phyloP scores from a whole-genome alignment of 805 yeast species.

The Clavispora santaluciae region DNA sequence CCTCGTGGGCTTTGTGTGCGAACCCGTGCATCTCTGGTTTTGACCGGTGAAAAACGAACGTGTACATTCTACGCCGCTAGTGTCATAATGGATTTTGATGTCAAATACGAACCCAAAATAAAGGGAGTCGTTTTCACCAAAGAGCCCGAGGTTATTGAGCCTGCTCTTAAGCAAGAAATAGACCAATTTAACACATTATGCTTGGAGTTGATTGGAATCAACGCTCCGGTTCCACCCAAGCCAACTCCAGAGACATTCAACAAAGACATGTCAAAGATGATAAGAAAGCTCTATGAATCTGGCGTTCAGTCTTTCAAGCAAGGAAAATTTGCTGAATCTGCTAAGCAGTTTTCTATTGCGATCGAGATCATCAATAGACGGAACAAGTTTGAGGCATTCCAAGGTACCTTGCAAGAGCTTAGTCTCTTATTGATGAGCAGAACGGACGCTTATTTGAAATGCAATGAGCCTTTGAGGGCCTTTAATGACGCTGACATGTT shows the following conservation, averaged over 20 bases:
- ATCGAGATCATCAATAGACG: constrained; percentile 64
- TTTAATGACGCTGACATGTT: constrained; percentile 66
- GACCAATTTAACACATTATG: constrained; percentile 37
- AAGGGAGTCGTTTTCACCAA: constrained; percentile 12
- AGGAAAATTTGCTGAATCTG: constrained; percentile 53
- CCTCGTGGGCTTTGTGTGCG: too few relatives aligned
- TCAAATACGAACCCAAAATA: constrained; percentile 15
- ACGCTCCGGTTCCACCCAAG: constrained; percentile 48
- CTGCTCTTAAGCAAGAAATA: constrained; percentile 37
- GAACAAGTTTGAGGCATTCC: constrained; percentile 71
- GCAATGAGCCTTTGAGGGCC: constrained; percentile 53
- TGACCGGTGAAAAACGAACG: neutral
- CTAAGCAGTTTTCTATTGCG: constrained; percentile 60
- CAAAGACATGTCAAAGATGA: constrained; percentile 51
- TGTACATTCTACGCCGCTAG: neutral
- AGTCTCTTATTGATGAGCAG: constrained; percentile 63
- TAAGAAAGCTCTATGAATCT: constrained; percentile 59
- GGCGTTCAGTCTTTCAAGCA: constrained; percentile 56
- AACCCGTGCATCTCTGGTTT: constrained; percentile 8
- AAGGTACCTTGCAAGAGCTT: constrained; percentile 64
- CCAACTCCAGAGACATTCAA: constrained; percentile 55
- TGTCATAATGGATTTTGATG: constrained; percentile 13
- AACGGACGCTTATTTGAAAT: constrained; percentile 61
- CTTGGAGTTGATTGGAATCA: constrained; percentile 35
- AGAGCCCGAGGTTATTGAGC: constrained; percentile 11